Percentiles rank a stretch among this genome's conserved stretches.
These are phyloP conservation scores for Zhuliangozyma parablackwelliae DNA, from an alignment of 1,139 yeast species.

Conservation along the genomic window DNA sequence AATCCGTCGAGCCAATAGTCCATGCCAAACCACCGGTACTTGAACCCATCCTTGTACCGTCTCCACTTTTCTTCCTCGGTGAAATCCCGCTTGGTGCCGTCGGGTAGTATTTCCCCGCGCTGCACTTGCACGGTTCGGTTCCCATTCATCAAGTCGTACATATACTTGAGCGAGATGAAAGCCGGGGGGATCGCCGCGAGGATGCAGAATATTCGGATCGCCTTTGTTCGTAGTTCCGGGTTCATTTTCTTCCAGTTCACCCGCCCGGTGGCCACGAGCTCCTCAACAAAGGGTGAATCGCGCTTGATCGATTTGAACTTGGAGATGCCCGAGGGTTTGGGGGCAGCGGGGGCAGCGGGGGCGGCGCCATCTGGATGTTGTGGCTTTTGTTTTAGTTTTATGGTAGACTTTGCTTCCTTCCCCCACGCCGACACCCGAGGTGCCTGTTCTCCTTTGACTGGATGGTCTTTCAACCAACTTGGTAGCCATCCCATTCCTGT, in stretches of 20 bases:
- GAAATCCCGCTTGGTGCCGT: conserved; percentile 29
- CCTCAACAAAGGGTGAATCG: conserved; percentile 31
- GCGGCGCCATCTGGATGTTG: conserved; percentile 8
- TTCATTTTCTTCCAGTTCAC: conserved; percentile 44
- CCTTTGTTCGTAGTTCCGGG: conserved; percentile 32
- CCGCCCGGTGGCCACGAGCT: conserved; percentile 35
- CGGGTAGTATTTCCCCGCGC: conserved; percentile 38
- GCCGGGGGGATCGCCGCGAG: conserved; percentile 37
- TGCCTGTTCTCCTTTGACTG: no score
- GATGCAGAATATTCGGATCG: conserved; percentile 36
- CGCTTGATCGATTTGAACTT: conserved; percentile 15
- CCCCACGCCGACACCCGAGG: conserved; percentile 27
- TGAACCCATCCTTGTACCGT: conserved; percentile 33
- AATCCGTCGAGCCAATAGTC: conserved; percentile 46
- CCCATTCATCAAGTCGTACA: conserved; percentile 38
- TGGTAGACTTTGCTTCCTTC: conserved; percentile 20
- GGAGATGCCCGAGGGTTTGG: conserved; percentile 7
- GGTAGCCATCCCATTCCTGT: no score
- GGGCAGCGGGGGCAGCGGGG: conserved; percentile 1
- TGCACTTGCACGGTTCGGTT: conserved; percentile 39
- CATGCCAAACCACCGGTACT: conserved; percentile 39
- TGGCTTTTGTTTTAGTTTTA: conserved; percentile 3
- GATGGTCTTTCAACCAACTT: no score
- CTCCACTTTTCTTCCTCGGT: conserved; percentile 40
- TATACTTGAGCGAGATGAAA: conserved; percentile 29